Base-by-base conservation (phyloP, 345 rosid species). In the Turritis glabra region DNA sequence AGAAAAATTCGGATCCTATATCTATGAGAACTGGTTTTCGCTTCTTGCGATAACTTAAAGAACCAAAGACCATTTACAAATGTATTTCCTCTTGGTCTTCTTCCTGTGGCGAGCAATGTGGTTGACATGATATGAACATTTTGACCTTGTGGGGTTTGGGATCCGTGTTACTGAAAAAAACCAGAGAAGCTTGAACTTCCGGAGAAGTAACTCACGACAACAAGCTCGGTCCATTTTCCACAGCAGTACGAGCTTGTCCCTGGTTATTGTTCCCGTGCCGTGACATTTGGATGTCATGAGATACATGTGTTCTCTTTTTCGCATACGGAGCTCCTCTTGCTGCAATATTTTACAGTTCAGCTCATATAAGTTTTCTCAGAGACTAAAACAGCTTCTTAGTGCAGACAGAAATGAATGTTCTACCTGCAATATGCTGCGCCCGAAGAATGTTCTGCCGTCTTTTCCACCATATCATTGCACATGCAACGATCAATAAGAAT, bases 301-400 rank as follows among this genome's bases (percentile, higher is more conserved):
- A 83, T 47, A 82, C 72, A 0, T 89, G 81, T 22, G 99, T 96
- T 80, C 98, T 85, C 64, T 92, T 82, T 79, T 95, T 95, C n/a
- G 98, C 99, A 77, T 92, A 95, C 1, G 99, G 97, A 58, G 99
- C 98, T 50, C 94, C 98, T 88, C 98, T 88, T 37, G 85, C 99
- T 95, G 91, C 57, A 57, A 48, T 26, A 35, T 3, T 23, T 37
- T 5, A 21, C 32, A 72, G 19, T 8, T 0, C 29, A 61, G 21
- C 76, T 74, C 46, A 58, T 47, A 11, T 8, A 37, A 17, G 11
- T 30, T 23, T 66, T 26, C 14, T 56, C 18, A 25, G 5, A 55
- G 29, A 74, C 57, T 22, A 17, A 30, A 13, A 21, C 64, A 37
- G 18, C 3, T 46, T 70, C 59, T 15, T 8, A 13, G 3, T 22